A percentile compares a stretch with the other conserved stretches of the same genome.
phyloP scores from a whole-genome alignment of 306 rosid species.

The Betula pendula region DNA sequence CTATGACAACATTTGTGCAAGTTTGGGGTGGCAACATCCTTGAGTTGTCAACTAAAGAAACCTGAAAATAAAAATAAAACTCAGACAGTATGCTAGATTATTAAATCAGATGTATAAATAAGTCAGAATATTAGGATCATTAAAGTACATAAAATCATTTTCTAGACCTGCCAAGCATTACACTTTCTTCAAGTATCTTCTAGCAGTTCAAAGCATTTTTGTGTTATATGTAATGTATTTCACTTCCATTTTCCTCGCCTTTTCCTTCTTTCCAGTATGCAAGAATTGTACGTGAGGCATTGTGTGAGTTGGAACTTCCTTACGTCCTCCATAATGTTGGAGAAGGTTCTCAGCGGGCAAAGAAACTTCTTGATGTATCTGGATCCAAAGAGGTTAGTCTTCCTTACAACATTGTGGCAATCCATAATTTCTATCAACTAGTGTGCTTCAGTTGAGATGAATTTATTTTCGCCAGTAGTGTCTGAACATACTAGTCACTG shows the following conservation, averaged over 20 bases:
- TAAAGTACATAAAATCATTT: background rate
- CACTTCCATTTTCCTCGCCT: background rate
- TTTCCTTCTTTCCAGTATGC: constrained; percentile 52
- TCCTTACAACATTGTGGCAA: background rate
- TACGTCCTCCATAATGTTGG: constrained; percentile 87
- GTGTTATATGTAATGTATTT: background rate
- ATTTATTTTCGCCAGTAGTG: background rate
- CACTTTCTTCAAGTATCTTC: background rate
- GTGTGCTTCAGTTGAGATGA: background rate
- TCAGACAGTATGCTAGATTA: background rate
- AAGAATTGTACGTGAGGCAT: constrained; percentile 87
- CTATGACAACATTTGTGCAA: background rate
- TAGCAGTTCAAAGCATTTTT: background rate
- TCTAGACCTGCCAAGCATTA: background rate
- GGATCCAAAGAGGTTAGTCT: constrained; percentile 73
- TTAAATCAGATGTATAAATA: background rate
- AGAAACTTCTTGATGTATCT: constrained; percentile 53
- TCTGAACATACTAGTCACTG: background rate
- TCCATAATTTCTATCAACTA: background rate
- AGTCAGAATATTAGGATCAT: background rate
- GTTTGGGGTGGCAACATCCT: background rate
- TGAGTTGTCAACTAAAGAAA: background rate
- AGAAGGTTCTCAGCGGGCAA: constrained; percentile 60
- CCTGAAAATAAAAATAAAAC: background rate
- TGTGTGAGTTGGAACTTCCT: constrained; percentile 95